Percentiles rank a stretch among this genome's conserved stretches.
These are phyloP conservation scores for Carallia brachiata DNA, from an alignment of 345 rosid genomes.

Conservation along the genomic window DNA sequence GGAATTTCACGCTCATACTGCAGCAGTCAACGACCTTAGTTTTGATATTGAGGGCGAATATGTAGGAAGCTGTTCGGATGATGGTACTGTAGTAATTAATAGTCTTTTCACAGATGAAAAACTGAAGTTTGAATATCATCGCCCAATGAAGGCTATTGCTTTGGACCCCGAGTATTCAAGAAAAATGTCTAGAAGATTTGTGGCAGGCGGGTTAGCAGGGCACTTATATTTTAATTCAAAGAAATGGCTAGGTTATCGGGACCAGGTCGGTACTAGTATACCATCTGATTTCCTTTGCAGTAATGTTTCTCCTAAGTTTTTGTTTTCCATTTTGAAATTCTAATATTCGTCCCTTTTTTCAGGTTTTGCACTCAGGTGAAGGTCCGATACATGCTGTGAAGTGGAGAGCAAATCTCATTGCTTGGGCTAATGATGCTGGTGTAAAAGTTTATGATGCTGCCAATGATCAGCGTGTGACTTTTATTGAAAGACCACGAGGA, in stretches of 20 bases:
- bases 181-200: conserved; percentile 73
- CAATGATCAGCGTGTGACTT: conserved; percentile 87
- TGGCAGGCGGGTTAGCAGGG: conserved; percentile 97
- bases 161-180: conserved; percentile 85
- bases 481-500: conserved; percentile 89
- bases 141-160: conserved; percentile 95
- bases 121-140: conserved; percentile 89
- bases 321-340: not conserved
- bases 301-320: not conserved
- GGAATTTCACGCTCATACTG: conserved; percentile 73
- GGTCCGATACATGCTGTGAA: conserved; percentile 93
- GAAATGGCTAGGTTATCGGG: conserved; percentile 85
- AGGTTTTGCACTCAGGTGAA: conserved; percentile 98
- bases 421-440: conserved; percentile 99
- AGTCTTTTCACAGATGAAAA: conserved; percentile 96
- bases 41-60: conserved; percentile 92
- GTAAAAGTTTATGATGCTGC: conserved; percentile 94
- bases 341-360: conserved; percentile 14
- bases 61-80: conserved; percentile 97
- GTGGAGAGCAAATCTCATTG: conserved; percentile 92
- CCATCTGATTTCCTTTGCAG: not conserved
- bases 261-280: conserved; percentile 63
- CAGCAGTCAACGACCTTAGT: conserved; percentile 90
- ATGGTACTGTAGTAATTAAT: conserved; percentile 84
- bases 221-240: conserved; percentile 78